These are phyloP conservation scores for Calamus simplicifolius DNA, from an alignment of 176 grass and related monocot genomes.

Conservation along the genomic window DNA sequence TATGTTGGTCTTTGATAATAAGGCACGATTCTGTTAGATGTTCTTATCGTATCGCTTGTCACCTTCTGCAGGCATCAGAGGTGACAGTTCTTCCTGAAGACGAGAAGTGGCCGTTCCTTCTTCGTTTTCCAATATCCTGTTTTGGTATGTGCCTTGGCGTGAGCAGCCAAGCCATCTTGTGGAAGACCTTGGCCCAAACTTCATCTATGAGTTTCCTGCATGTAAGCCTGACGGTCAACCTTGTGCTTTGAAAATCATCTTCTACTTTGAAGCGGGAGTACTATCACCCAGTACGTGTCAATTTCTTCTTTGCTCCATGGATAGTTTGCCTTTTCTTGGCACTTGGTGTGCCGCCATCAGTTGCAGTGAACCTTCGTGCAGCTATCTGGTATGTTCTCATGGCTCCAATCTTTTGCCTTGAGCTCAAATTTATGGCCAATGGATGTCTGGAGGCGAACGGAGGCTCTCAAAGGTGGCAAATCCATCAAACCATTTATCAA, in stretches of 20 bases:
- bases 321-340: slow-evolving; percentile 72
- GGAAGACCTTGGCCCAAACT: slow-evolving; percentile 63
- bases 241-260: slow-evolving; percentile 65
- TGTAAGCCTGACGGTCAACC: slow-evolving; percentile 42
- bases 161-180: slow-evolving; percentile 84
- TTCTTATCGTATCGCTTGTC: too few relatives aligned
- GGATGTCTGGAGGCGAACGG: slow-evolving; percentile 76
- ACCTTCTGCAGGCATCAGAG: slow-evolving; percentile 42
- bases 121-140: slow-evolving; percentile 72
- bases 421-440: slow-evolving; percentile 98
- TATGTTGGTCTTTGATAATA: too few relatives aligned
- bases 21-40: too few relatives aligned
- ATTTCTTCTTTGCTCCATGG: slow-evolving; percentile 99
- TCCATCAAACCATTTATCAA: slow-evolving; percentile 77
- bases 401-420: slow-evolving; percentile 78
- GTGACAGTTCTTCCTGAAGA: slow-evolving; percentile 77
- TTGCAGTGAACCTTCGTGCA: slow-evolving; percentile 2
- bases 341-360: slow-evolving; percentile 38
- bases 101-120: slow-evolving; percentile 90
- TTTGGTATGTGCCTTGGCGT: slow-evolving; percentile 92
- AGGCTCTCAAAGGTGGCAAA: slow-evolving; percentile 89
- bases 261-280: slow-evolving; percentile 98
- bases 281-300: slow-evolving; percentile 85
- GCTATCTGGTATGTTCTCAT: slow-evolving; percentile 68
- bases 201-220: slow-evolving; percentile 53